A percentile compares a stretch with the other conserved stretches of the same genome.
Conservation (phyloP, 148 eudicot genomes). For the Silene latifolia region DNA sequence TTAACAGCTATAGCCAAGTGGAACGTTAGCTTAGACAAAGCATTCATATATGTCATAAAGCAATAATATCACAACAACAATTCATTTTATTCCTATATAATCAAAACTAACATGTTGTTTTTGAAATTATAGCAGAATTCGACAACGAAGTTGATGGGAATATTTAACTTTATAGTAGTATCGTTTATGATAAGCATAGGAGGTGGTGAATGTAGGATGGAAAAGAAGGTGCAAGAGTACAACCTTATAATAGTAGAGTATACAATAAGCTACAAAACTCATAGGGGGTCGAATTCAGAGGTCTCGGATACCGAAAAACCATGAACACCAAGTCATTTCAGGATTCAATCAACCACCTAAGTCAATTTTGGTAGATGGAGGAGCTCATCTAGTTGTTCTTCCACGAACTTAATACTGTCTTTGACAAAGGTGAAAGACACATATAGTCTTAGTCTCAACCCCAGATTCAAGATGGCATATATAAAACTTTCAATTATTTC, state of each 20-base stretch:
- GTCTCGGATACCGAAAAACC: constrained; percentile 74
- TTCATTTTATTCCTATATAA: constrained; percentile 2
- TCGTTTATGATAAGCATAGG: constrained; percentile 7
- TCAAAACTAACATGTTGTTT: not conserved
- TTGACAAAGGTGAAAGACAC: too few relatives aligned
- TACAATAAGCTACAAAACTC: constrained; percentile 57
- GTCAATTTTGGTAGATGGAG: constrained; percentile 61
- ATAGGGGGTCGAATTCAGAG: constrained; percentile 80
- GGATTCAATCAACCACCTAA: constrained; percentile 54
- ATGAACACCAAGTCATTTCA: constrained; percentile 70
- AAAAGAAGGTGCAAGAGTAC: not conserved
- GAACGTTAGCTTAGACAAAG: too few relatives aligned
- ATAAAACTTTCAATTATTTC: too few relatives aligned
- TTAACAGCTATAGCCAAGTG: too few relatives aligned
- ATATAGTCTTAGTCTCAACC: too few relatives aligned
- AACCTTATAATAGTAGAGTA: constrained; percentile 30
- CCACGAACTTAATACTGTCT: too few relatives aligned
- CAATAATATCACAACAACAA: too few relatives aligned
- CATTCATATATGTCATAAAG: too few relatives aligned
- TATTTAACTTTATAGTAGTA: not conserved
- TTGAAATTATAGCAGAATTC: not conserved
- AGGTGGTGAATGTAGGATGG: constrained; percentile 7
- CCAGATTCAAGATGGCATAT: too few relatives aligned
- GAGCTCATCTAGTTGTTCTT: constrained; percentile 74
- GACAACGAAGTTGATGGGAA: not conserved